Base-by-base conservation (phyloP, 1,284 basidiomycete species). In the Ceratobasidium sp. region DNA sequence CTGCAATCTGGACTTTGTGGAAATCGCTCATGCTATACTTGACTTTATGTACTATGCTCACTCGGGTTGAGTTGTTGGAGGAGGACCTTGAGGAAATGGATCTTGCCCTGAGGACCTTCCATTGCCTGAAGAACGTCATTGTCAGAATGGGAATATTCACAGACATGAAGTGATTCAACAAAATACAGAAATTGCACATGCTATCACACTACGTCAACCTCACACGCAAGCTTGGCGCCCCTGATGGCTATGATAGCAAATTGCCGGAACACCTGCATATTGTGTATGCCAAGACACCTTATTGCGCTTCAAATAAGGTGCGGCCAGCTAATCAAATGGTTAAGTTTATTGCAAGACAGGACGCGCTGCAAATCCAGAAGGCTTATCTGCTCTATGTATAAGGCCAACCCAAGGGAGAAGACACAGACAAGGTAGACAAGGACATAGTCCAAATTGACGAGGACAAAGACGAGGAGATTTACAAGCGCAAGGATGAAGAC, bases 141-240 rank as follows among this genome's bases (percentile, higher is more conserved):
- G 4, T 49, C 5, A 17, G 47, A 49, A 49, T 49, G 47, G 8
- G 23, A n/a, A n/a, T 61, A 6, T 61, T 61, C 17, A 3, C 6
- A 13, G 39, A 42, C 13, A 13, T 7, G 39, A 13, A 42, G 6
- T 13, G 13, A 6, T 42, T 42, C 39, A 42, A 42, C 42, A 64
- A 64, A 15, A 84, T 86, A 39, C 83, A 81, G 0, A 86, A 87
- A 74, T 31, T 86, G 3, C 85, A 86, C 65, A 79, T 80, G 8
- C 78, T 86, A 2, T 23, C 71, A 11, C 75, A 78, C 37, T 79
- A 76, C 39, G 51, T 51, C 1, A 2, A 31, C 15, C 28, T 49
- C n/a, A 75, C 75, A n/a, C 54, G 33, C 15, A 13, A 51, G 6
- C 64, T 60, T 68, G 77, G 78, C 13, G 58, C 75, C n/a, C 58